Base-by-base conservation (phyloP, 768 basidiomycete genomes). In the Krasilnikovozyma curviuscula region DNA sequence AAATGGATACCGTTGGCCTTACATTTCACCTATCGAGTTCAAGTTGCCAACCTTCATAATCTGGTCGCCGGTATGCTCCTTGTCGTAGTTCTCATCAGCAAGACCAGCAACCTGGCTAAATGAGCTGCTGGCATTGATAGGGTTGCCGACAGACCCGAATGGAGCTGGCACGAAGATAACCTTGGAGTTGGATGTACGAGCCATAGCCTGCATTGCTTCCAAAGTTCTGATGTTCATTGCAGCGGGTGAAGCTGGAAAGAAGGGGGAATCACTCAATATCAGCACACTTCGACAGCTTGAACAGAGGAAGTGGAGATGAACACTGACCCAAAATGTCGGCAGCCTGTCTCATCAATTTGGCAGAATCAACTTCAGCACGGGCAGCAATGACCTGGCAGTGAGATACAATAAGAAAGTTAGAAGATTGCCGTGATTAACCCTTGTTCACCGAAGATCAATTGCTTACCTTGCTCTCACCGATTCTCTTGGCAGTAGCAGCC, bases 191-290 rank as follows among this genome's bases (percentile, higher is more conserved):
- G 81, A 76, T 14, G 75, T 77, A 66, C 83, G 81, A 40, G 89
- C 83, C 89, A 97, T 97, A 59, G 76, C 73, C 72, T 93, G 86
- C 55, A 95, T 73, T 40, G 88, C 84, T 65, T 98, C 91, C 54
- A 97, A 74, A 63, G 95, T 91, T 51, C 91, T 73, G 63, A 95
- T 95, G 66, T 93, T 88, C 86, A 95, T 93, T 46, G 91, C 91
- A 19, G 91, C 89, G 8, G 86, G 86, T 10, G 79, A 83, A 19
- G 86, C 84, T 30, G 62, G 59, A 52, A 64, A 63, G 55, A 61
- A 21, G 23, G 16, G n/a, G 3, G 32, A 14, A 32, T 7, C 1
- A n/a, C 35, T 28, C 23, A 51, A 19, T 14, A 39, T 24, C 33
- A 50, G 30, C 18, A 7, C 1, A 16, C 39, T 39, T 33, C 27